phyloP scores from a whole-genome alignment of 192 early-diverging fungal genomes.

The Coemansia sp. region DNA sequence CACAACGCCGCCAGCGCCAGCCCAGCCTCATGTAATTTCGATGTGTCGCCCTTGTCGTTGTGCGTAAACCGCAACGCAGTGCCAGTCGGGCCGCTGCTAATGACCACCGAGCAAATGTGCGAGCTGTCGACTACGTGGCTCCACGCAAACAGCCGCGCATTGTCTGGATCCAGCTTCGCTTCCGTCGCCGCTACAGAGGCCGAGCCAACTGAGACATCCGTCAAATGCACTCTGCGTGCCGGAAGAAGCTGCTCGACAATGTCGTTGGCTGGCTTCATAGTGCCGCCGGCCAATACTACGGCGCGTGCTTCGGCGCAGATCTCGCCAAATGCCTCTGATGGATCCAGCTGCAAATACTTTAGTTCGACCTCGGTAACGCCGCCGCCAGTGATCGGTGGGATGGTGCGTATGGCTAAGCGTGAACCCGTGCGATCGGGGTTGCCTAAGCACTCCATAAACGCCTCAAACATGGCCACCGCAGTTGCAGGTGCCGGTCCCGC shows the following conservation, averaged over 20 bases:
- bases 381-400: not conserved
- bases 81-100: slow-evolving; percentile 69
- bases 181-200: not conserved
- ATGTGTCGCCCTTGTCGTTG: slow-evolving; percentile 12
- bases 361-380: slow-evolving; percentile 35
- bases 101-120: slow-evolving; percentile 69
- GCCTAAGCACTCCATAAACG: slow-evolving; percentile 46
- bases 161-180: slow-evolving; percentile 14
- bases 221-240: not conserved
- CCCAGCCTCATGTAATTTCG: slow-evolving; percentile 72
- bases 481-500: slow-evolving; percentile 19
- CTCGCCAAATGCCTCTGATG: slow-evolving; percentile 75
- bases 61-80: slow-evolving; percentile 69
- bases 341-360: slow-evolving; percentile 88
- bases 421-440: slow-evolving; percentile 33
- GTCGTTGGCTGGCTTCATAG: slow-evolving; percentile 82
- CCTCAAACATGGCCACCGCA: slow-evolving; percentile 32
- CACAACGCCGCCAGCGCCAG: slow-evolving; percentile 67
- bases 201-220: not conserved
- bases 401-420: slow-evolving; percentile 24
- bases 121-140: slow-evolving; percentile 83
- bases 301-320: slow-evolving; percentile 81
- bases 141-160: slow-evolving; percentile 73
- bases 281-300: slow-evolving; percentile 90
- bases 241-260: slow-evolving; percentile 38